Evolutionary conservation across 2,329 filamentous ascomycete genomes (phyloP), one percentile per base, ranked within the genome.

Genomic region (Niveomyces coronatus): DNA sequence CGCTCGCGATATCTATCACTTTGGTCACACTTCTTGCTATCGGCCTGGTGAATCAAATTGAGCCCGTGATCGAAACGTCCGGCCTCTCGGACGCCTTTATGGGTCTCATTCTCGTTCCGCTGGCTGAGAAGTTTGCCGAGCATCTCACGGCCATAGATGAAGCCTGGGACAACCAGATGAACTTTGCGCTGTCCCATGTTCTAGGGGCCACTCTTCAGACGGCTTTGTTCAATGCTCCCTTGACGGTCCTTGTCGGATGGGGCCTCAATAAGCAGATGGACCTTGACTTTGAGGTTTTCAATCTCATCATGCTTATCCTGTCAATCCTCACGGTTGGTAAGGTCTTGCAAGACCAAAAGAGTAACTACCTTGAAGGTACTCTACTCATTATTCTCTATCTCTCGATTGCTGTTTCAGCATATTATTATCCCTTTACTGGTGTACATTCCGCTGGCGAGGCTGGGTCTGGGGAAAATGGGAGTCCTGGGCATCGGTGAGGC

Each of bases 181-280:
- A 91, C 63, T 80, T 88, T 58, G 85, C 85, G 0, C 70, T 91
- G 18, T 82, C 84, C 31, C 86, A 94, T 56, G 84, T 91, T 37
- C 76, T 94, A 29, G 86, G 85, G 32, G 80, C 86, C 3, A 89
- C 84, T 1, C 81, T 94, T 42, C 88, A 94, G 61, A 95, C 88
- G 0, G 85, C 87, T 1, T 71, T 94, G 22, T 77, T 94, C 53
- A 94, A 93, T 55, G 85, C 80, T 0, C 87, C 88, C 0, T 70
- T 94, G 4, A 79, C 85, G 7, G 77, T 94, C 23, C 69, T 94
- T 26, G 81, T 93, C 34, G 85, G 82, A 31, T 95, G 88, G 87
- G 80, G 82, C 16, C 61, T 87, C 24, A 49, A 53, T 5, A 11
- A 20, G 14, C 18, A 67, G 5, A 85, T 95, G 74, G 78, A 83